Evolutionary conservation across 1,284 basidiomycete genomes (phyloP), one percentile per base, ranked within the genome.

Genomic region (Papiliotrema flavescens): DNA sequence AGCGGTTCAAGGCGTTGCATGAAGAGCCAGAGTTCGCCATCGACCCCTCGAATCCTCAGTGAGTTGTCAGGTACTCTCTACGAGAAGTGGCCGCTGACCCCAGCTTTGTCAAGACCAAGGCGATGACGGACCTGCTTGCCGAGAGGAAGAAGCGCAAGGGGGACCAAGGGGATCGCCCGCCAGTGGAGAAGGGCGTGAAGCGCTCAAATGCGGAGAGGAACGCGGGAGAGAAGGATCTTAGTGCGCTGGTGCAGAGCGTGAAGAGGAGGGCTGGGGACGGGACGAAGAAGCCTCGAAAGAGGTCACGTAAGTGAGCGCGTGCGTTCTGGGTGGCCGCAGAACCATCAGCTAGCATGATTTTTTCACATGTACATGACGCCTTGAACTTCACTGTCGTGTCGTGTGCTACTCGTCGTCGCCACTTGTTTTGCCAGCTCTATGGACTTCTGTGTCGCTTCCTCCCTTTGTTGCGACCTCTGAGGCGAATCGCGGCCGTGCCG

Each of bases 1-100:
- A 87, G 4, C 86, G 96, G 26, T 98, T 98, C 81, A 83, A 84
- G 62, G 87, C 83, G 11, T 70, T 98, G 46, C 87, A 93, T 70
- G 89, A 97, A 62, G 89, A 98, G 69, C 85, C 92, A 66, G 83
- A 86, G 43, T 98, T 90, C 68, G 94, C 95, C 0, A 91, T 99
- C 64, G 96, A 98, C 74, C 95, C 96, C 20, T 90, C 85, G 47
- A 90, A 98, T 78, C 91, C 95, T 71, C 88, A 86, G 92, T 94
- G 68, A 63, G 90, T 81, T 2, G 47, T 53, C 24, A 15, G 4
- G 26, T 34, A 4, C 17, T 39, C 37, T 48, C 52, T 47, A 49
- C 50, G 49, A 17, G 7, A 34, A 49, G 20, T 22, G 6, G 23
- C 44, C 46, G 44, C 20, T 23, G 23, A 41, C 47, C 36, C 20